These are phyloP conservation scores for Candida freyschussii DNA, from an alignment of 1,139 yeast species.

Conservation along the genomic window DNA sequence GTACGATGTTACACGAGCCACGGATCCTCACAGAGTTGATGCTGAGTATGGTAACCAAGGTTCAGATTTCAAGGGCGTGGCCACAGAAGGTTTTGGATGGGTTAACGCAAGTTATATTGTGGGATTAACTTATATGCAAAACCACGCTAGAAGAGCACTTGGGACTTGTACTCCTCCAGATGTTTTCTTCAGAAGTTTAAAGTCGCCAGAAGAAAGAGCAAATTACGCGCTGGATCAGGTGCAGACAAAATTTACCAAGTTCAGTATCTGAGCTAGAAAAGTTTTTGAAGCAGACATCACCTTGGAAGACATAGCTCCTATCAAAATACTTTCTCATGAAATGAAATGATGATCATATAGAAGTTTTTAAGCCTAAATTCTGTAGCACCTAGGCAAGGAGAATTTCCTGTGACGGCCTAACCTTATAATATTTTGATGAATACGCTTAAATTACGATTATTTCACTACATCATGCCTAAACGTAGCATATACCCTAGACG, in stretches of 20 bases:
- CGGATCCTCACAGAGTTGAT: constrained; percentile 86
- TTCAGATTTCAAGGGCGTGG: constrained; percentile 85
- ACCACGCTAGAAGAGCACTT: constrained; percentile 68
- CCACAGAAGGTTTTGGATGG: constrained; percentile 97
- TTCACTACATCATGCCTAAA: too few relatives aligned
- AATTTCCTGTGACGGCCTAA: too few relatives aligned
- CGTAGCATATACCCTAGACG: too few relatives aligned
- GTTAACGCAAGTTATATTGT: constrained; percentile 81
- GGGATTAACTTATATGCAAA: constrained; percentile 67
- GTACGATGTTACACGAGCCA: constrained; percentile 80
- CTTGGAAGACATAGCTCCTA: too few relatives aligned
- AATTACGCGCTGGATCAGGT: constrained; percentile 32
- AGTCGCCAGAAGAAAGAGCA: constrained; percentile 37
- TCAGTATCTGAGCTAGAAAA: constrained; percentile 3
- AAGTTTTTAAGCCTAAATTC: too few relatives aligned
- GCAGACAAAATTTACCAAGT: constrained; percentile 4
- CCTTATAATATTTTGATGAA: too few relatives aligned
- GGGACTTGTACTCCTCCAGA: constrained; percentile 82
- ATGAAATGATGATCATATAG: too few relatives aligned
- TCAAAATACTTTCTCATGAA: too few relatives aligned
- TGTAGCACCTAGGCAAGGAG: too few relatives aligned
- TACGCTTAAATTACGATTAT: too few relatives aligned
- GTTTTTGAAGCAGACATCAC: not conserved
- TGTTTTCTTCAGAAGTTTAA: constrained; percentile 54
- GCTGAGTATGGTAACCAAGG: constrained; percentile 99